These are phyloP conservation scores for Simmondsia chinensis DNA, from an alignment of 148 eudicot genomes.

Conservation along the genomic window DNA sequence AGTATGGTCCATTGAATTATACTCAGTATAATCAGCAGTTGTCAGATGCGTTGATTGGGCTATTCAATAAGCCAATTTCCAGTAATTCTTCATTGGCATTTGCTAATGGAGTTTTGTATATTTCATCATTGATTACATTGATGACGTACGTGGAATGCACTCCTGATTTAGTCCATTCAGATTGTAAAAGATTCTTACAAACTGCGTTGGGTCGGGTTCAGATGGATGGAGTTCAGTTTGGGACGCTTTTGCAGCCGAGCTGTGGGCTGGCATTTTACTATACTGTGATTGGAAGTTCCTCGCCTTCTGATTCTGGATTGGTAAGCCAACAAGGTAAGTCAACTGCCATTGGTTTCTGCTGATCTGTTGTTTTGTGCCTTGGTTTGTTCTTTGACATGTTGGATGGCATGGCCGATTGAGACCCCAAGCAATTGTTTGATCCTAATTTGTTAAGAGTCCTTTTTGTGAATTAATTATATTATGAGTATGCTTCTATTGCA, in stretches of 20 bases:
- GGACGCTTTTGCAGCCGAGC: constrained; percentile 13
- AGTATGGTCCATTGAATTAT: constrained; percentile 9
- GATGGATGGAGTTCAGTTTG: constrained; percentile 10
- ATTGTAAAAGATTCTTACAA: constrained; percentile 15
- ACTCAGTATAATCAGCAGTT: constrained; percentile 11
- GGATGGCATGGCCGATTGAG: too few species aligned
- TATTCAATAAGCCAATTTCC: constrained; percentile 1
- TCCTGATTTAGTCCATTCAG: constrained; percentile 7
- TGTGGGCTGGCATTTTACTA: constrained; percentile 9
- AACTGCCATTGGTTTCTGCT: too few species aligned
- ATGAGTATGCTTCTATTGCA: too few species aligned
- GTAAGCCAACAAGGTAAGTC: too few species aligned
- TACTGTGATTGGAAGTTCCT: too few species aligned
- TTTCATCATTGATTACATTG: background rate
- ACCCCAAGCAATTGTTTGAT: too few species aligned
- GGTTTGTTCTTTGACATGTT: too few species aligned
- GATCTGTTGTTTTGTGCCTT: too few species aligned
- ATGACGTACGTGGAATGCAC: constrained; percentile 16
- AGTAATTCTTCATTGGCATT: constrained; percentile 5
- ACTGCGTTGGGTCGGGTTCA: constrained; percentile 5
- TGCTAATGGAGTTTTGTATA: constrained; percentile 5
- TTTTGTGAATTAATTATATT: too few species aligned
- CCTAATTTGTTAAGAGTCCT: too few species aligned
- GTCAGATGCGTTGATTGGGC: constrained; percentile 3
- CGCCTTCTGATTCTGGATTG: too few species aligned